Evolutionary conservation across 2,329 filamentous ascomycete species (phyloP).

Genomic region (Exophiala spinifera): DNA sequence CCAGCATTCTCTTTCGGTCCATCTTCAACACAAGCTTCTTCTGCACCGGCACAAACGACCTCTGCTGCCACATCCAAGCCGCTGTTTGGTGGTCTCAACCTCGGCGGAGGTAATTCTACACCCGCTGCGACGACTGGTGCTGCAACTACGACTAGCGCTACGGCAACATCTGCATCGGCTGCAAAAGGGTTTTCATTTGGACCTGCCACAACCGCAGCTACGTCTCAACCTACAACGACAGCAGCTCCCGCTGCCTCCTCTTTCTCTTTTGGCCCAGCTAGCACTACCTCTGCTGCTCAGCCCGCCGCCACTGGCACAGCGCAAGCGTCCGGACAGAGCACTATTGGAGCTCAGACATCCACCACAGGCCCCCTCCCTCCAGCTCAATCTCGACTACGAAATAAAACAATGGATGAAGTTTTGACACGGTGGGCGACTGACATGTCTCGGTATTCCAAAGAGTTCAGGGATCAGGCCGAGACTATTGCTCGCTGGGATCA

Average conservation of each 20-base stretch:
- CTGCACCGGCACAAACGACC: slow-evolving; percentile 12
- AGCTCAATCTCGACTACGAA: slow-evolving; percentile 81
- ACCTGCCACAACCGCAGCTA: slow-evolving; percentile 27
- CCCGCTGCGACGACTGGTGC: slow-evolving; percentile 31
- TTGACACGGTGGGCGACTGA: slow-evolving; percentile 96
- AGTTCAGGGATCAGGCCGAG: slow-evolving; percentile 86
- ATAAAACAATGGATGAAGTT: slow-evolving; percentile 99
- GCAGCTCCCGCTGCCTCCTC: slow-evolving; percentile 25
- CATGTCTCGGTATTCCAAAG: slow-evolving; percentile 91
- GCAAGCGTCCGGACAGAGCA: slow-evolving; percentile 4
- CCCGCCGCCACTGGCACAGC: slow-evolving; percentile 30
- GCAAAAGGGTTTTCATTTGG: slow-evolving; percentile 29
- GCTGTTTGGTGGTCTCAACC: slow-evolving; percentile 29
- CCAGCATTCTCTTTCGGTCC: slow-evolving; percentile 13
- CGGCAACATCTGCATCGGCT: slow-evolving; percentile 30
- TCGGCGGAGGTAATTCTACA: slow-evolving; percentile 27
- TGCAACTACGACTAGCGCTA: slow-evolving; percentile 32
- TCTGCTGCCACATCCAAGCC: slow-evolving; percentile 23
- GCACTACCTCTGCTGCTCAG: slow-evolving; percentile 33
- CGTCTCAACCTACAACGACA: slow-evolving; percentile 23
- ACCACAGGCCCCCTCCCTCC: slow-evolving; percentile 78
- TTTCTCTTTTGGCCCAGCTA: slow-evolving; percentile 33
- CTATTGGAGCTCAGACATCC: slow-evolving; percentile 60
- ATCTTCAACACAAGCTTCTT: slow-evolving; percentile 15
- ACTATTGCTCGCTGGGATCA: slow-evolving; percentile 90